A percentile compares a stretch with the other conserved stretches of the same genome.
phyloP scores from a whole-genome alignment of 2,329 filamentous ascomycete species.

The Colletotrichum sp. region DNA sequence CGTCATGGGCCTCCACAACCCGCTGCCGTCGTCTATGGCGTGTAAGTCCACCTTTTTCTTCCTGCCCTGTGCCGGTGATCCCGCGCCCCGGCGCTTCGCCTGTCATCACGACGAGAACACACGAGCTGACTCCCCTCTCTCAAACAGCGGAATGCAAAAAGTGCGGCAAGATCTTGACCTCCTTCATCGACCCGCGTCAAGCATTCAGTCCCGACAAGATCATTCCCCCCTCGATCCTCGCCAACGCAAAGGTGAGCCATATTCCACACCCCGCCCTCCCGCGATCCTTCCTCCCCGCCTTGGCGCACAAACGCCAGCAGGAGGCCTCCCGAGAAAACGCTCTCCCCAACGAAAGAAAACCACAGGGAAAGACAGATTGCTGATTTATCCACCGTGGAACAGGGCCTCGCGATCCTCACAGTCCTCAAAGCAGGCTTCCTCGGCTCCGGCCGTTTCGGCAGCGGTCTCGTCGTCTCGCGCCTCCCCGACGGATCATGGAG shows the following conservation, averaged over 20 bases:
- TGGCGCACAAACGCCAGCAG: not conserved
- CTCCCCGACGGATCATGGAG: constrained; percentile 81
- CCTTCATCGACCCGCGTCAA: constrained; percentile 93
- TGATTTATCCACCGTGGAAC: not conserved
- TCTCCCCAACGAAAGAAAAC: fast-evolving
- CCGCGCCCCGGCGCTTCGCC: constrained; percentile 24
- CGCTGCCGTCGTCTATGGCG: constrained; percentile 70
- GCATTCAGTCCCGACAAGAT: constrained; percentile 96
- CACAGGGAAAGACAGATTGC: not conserved
- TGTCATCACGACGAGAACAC: not conserved
- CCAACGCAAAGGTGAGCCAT: constrained; percentile 79
- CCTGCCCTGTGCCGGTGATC: constrained; percentile 4
- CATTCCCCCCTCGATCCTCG: constrained; percentile 88
- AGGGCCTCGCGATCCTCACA: constrained; percentile 84
- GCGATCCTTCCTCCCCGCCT: not conserved
- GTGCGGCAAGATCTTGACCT: constrained; percentile 92
- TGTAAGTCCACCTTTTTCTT: constrained; percentile 55
- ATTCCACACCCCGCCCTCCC: constrained; percentile 5
- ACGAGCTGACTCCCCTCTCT: constrained; percentile 5
- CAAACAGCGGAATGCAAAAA: constrained; percentile 92
- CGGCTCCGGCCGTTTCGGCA: constrained; percentile 81
- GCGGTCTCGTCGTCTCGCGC: constrained; percentile 81
- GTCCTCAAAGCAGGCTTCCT: constrained; percentile 89
- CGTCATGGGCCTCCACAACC: constrained; percentile 69
- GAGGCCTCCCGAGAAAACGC: not conserved